Evolutionary conservation across 2,329 filamentous ascomycete genomes (phyloP), one percentile per base, ranked within the genome.

Genomic region (Alternaria ventricosa): DNA sequence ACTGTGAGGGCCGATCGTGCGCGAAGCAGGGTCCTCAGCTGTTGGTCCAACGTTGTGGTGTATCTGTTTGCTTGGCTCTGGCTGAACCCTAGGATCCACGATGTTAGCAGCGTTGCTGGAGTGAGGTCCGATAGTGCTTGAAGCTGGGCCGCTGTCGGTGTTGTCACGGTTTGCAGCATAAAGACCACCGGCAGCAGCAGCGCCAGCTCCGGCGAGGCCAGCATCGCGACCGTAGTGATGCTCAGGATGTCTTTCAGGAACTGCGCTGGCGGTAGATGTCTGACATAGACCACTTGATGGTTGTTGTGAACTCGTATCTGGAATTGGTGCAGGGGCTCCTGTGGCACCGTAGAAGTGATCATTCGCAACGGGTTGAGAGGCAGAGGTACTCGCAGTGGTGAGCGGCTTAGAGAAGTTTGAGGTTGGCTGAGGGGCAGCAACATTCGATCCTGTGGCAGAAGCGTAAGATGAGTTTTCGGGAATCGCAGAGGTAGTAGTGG

Each of bases 81-180:
- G 69, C 27, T 73, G 70, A 15, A 71, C 69, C 25, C 67, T 54
- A 25, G 80, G 79, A 43, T 81, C 80, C 10, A 81, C 67, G 30
- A 68, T 59, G 60, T 79, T 79, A 2, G 72, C 77, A 12, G 68
- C 68, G 41, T 76, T 75, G 57, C 77, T 79, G 20, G 70, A 66
- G 55, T 79, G 77, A 22, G 76, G 75, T 8, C 77, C 77, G n/a
- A 71, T 66, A 8, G 70, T 75, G 10, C 45, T 65, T 6, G 71
- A 68, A 25, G 72, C 68, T 51, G 70, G 66, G 5, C 71, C 72
- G 47, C 66, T 67, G 15, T 73, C 60, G 11, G 70, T 67, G 18
- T 71, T 58, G 18, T 71, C 66, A 45, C 60, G 64, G 15, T 69
- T 70, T 1, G 61, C 51, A 47, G 69, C 64, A 25, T 72, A 65